These are phyloP conservation scores for Monosporascus sp. DNA, from an alignment of 2,329 filamentous ascomycete species.

Conservation along the genomic window DNA sequence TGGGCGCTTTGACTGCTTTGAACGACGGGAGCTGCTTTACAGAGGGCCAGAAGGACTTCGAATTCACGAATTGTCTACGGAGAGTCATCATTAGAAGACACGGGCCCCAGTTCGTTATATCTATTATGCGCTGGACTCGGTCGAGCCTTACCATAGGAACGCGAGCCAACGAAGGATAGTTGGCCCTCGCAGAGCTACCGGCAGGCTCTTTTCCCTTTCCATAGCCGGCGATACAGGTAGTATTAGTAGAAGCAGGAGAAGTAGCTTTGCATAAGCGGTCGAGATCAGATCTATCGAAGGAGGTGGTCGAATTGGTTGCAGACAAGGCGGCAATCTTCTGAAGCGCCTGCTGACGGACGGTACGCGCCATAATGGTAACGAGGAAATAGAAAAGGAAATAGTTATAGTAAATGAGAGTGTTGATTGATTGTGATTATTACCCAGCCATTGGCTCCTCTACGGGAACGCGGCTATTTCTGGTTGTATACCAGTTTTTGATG, in stretches of 20 bases:
- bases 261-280: constrained; percentile 57
- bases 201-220: constrained; percentile 35
- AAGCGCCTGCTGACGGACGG: constrained; percentile 57
- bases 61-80: constrained; percentile 78
- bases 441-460: background rate
- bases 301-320: constrained; percentile 44
- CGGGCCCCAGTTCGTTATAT: background rate
- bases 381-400: background rate
- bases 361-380: constrained; percentile 38
- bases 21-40: constrained; percentile 78
- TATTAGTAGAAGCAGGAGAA: constrained; percentile 8
- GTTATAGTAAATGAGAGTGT: constrained; percentile 13
- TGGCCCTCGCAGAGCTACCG: constrained; percentile 43
- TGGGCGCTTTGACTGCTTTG: constrained; percentile 66
- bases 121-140: background rate
- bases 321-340: constrained; percentile 62
- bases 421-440: background rate
- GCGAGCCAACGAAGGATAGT: constrained; percentile 39
- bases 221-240: constrained; percentile 27
- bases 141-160: constrained; percentile 53
- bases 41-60: constrained; percentile 84
- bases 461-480: background rate
- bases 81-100: constrained; percentile 11
- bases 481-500: background rate
- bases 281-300: constrained; percentile 58